Percentiles rank a stretch among this genome's conserved stretches.
Evolutionary conservation across 176 grass and related monocot species (phyloP).

Genomic region (Carex myosuroides): DNA sequence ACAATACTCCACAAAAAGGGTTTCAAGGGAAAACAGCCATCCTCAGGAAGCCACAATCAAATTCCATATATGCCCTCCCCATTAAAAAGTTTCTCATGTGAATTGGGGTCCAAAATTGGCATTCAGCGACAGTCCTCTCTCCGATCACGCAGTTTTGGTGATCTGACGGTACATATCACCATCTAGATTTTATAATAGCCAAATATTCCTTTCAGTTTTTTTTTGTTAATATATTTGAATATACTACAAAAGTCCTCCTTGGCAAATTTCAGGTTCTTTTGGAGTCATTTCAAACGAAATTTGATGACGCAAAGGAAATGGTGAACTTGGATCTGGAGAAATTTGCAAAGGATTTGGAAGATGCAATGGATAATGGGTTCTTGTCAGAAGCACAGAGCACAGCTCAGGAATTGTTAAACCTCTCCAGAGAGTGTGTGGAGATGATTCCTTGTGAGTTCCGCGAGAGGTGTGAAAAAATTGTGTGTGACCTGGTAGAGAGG

Average conservation of each 20-base stretch:
- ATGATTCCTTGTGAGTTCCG: constrained; percentile 30
- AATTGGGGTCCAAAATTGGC: constrained; percentile 26
- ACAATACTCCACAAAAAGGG: not conserved
- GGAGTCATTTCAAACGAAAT: constrained; percentile 23
- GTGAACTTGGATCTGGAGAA: constrained; percentile 26
- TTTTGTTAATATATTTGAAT: not conserved
- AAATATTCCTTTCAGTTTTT: not conserved
- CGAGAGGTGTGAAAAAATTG: constrained; percentile 29
- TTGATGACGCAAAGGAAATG: constrained; percentile 26
- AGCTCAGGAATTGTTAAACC: constrained; percentile 20
- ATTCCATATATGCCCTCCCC: not conserved
- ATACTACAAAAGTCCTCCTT: not conserved
- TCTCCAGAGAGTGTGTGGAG: constrained; percentile 9
- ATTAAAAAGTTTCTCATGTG: constrained; percentile 42
- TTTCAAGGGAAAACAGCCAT: constrained; percentile 11
- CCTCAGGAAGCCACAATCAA: not conserved
- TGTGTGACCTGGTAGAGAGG: constrained; percentile 17
- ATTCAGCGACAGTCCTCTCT: constrained; percentile 13
- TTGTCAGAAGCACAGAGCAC: constrained; percentile 11
- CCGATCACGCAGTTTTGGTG: constrained; percentile 26
- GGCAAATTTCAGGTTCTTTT: constrained; percentile 24
- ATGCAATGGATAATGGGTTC: constrained; percentile 16
- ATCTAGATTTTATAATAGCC: not conserved
- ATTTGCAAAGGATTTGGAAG: constrained; percentile 16
- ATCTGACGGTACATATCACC: constrained; percentile 22